Base-by-base conservation (phyloP, 1,139 yeast species). In the Geotrichum macrosporum region DNA sequence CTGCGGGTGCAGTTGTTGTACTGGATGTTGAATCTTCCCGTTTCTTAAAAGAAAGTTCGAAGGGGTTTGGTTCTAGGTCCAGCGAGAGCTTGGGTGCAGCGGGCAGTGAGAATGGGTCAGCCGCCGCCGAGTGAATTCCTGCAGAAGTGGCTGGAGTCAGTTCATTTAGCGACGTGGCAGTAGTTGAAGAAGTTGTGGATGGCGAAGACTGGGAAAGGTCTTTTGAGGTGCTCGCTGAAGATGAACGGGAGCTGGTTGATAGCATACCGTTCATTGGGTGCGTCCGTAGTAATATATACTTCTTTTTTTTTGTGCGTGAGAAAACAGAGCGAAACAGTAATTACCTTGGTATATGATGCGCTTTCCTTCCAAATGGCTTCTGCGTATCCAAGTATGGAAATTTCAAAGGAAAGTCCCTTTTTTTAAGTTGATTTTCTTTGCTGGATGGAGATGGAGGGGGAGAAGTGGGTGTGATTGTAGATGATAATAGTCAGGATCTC, bases 21-120 rank as follows among this genome's bases (percentile, higher is more conserved):
- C 31, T 44, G 31, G 41, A 41, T 16, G 34, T 34, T 12, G 41
- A 35, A 5, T 49, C 37, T n/a, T 62, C 61, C 42, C 78, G 81
- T 30, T 70, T 69, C 29, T 96, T 96, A 69, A 92, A 92, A 41
- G 96, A 86, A 63, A 84, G 82, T 66, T 92, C 98, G 61, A 92
- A 92, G 2, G 97, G 98, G 61, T 92, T 92, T 3, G 94, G 96
- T 64, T 92, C 99, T 54, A 88, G 70, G 53, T 84, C 94, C 61
- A 86, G 78, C 21, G 64, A 42, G 8, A 38, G 49, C 16, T 43
- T 29, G 15, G 42, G 35, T 9, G 33, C 35, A 10, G 32, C 5
- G 10, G 41, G 34, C 8, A 27, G 26, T 3, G 42, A 24, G 19
- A 16, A n/a, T 9, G 21, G 29, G 18, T 37, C 41, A 16, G 33